Evolutionary conservation across 1,284 basidiomycete species (phyloP).

Genomic region (Microbotryum scabiosae): DNA sequence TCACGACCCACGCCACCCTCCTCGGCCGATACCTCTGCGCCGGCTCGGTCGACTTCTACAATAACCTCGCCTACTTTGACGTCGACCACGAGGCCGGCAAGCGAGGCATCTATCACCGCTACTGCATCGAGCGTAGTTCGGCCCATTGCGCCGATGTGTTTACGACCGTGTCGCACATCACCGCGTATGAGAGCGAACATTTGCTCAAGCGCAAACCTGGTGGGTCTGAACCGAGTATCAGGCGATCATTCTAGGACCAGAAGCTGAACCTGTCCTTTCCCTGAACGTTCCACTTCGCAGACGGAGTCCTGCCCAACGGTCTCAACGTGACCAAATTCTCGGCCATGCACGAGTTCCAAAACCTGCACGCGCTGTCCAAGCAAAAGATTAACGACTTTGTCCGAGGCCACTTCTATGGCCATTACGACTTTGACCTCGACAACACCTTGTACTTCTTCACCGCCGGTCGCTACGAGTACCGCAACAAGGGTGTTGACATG

Average conservation of each 20-base stretch:
- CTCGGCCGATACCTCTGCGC: constrained; percentile 97
- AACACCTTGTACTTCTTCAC: constrained; percentile 98
- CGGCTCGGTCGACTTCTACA: constrained; percentile 96
- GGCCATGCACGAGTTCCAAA: constrained; percentile 95
- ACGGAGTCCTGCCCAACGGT: constrained; percentile 96
- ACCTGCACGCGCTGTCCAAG: constrained; percentile 77
- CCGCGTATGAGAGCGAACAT: constrained; percentile 93
- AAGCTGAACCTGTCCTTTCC: not conserved
- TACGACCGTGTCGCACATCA: constrained; percentile 96
- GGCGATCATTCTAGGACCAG: not conserved
- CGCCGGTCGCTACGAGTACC: constrained; percentile 96
- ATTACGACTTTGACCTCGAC: constrained; percentile 58
- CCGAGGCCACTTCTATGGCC: constrained; percentile 94
- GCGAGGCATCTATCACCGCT: constrained; percentile 78
- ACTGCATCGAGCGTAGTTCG: constrained; percentile 92
- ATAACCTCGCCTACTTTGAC: constrained; percentile 98
- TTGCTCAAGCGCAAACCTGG: constrained; percentile 87
- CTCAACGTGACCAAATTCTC: constrained; percentile 95
- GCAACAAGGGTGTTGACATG: constrained; percentile 99
- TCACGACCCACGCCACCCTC: constrained; percentile 94
- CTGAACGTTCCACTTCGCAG: constrained; percentile 37
- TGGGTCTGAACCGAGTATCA: constrained; percentile 11
- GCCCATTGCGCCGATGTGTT: constrained; percentile 96
- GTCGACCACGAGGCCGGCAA: constrained; percentile 99
- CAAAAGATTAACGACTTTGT: constrained; percentile 97